These are phyloP conservation scores for Aspergillus bombycis DNA, from an alignment of 2,329 filamentous ascomycete genomes.

Conservation along the genomic window DNA sequence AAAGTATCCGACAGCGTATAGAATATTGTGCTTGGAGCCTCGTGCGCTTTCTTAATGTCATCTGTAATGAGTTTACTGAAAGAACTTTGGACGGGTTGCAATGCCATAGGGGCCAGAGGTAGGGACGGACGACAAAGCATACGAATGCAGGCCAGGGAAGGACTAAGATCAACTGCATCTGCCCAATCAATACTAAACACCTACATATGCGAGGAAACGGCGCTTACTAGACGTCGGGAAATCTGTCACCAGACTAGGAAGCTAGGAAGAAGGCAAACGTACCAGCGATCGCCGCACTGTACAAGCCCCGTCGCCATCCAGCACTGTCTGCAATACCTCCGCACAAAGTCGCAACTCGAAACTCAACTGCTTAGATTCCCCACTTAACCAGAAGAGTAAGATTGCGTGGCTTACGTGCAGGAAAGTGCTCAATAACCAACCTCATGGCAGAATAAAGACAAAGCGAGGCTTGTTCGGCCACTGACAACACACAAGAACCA, in stretches of 20 bases:
- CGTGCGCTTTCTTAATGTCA: background rate
- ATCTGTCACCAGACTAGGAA: background rate
- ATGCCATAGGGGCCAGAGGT: slow-evolving; percentile 3
- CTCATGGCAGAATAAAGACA: slow-evolving; percentile 51
- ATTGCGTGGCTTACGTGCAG: slow-evolving; percentile 49
- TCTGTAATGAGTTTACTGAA: background rate
- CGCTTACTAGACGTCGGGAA: slow-evolving; percentile 32
- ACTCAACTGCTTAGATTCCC: slow-evolving; percentile 11
- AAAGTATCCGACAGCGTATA: background rate
- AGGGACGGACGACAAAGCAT: slow-evolving; percentile 38
- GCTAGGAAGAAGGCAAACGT: background rate
- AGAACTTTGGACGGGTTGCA: slow-evolving; percentile 13
- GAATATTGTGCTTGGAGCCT: background rate
- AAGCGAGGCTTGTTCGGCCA: slow-evolving; percentile 48
- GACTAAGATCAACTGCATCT: slow-evolving; percentile 48
- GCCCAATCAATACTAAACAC: slow-evolving; percentile 51
- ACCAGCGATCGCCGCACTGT: slow-evolving; percentile 46
- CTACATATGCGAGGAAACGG: slow-evolving; percentile 8
- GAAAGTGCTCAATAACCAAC: slow-evolving; percentile 50
- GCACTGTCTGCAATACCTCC: slow-evolving; percentile 42
- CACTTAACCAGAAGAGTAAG: slow-evolving; percentile 47
- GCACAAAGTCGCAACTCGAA: slow-evolving; percentile 5
- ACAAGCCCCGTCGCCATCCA: slow-evolving; percentile 53
- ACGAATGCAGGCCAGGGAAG: slow-evolving; percentile 53
- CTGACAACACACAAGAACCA: slow-evolving; percentile 51